Evolutionary conservation across 1,284 basidiomycete species (phyloP).

Genomic region (Ceratobasidium sp.): DNA sequence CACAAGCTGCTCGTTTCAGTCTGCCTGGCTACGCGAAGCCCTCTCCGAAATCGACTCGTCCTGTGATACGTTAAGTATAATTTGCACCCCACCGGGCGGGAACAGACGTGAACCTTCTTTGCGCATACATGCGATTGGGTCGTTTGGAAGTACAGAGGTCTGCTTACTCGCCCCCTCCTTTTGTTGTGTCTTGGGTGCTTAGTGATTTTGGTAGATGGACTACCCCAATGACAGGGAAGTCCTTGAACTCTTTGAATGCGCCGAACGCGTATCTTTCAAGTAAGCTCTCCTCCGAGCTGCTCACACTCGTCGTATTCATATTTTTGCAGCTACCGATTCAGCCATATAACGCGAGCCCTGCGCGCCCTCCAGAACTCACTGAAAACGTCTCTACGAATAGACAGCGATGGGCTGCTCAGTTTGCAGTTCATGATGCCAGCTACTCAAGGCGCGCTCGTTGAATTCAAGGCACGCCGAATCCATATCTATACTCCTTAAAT

Average conservation of each 20-base stretch:
- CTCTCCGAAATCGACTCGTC: conserved; percentile 89
- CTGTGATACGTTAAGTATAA: conserved; percentile 83
- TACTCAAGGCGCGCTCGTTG: conserved; percentile 72
- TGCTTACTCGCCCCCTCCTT: conserved; percentile 43
- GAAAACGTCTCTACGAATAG: conserved; percentile 87
- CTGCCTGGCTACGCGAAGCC: conserved; percentile 90
- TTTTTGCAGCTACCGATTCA: conserved; percentile 76
- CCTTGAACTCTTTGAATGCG: conserved; percentile 87
- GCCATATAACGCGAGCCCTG: conserved; percentile 73
- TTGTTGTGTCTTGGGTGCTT: not conserved
- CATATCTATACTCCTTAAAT: not conserved
- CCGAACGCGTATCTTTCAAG: conserved; percentile 75
- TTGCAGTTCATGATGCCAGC: conserved; percentile 88
- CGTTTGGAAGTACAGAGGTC: conserved; percentile 86
- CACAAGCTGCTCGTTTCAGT: conserved; percentile 58
- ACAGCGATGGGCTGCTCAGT: conserved; percentile 79
- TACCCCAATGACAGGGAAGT: conserved; percentile 92
- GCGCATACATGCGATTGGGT: conserved; percentile 79
- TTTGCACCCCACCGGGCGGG: conserved; percentile 65
- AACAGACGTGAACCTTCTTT: conserved; percentile 65
- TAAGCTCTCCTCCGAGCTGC: conserved; percentile 52
- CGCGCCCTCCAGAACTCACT: conserved; percentile 81
- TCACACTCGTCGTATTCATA: conserved; percentile 7
- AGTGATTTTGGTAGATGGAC: conserved; percentile 74
- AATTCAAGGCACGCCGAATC: conserved; percentile 75